Conservation (phyloP, 371 early-diverging fungal genomes). For the Actinomortierella wolfii region DNA sequence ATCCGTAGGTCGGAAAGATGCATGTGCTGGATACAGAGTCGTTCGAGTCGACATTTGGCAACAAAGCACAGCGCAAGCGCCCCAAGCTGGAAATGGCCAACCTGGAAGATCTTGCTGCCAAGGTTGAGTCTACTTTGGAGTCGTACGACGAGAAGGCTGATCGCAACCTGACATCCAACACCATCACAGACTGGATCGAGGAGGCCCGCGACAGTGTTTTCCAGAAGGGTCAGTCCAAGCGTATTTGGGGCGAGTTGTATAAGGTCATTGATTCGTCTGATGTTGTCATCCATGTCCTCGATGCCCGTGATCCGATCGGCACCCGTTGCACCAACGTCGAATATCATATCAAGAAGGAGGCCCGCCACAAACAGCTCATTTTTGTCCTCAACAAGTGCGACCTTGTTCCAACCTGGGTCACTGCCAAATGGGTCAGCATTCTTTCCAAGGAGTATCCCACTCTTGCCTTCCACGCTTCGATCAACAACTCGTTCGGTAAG, state of each 20-base stretch:
- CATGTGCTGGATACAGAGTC: conserved; percentile 94
- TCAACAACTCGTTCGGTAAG: conserved; percentile 98
- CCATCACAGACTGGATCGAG: conserved; percentile 69
- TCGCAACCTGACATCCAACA: conserved; percentile 73
- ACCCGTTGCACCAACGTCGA: conserved; percentile 96
- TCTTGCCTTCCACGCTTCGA: conserved; percentile 97
- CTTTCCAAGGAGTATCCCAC: conserved; percentile 95
- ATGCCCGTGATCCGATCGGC: conserved; percentile 98
- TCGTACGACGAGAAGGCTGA: conserved; percentile 80
- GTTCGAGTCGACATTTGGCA: conserved; percentile 91
- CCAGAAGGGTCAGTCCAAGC: conserved; percentile 95
- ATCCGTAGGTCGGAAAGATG: conserved; percentile 68
- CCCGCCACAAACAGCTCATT: conserved; percentile 96
- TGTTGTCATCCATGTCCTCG: conserved; percentile 97
- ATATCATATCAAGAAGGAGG: conserved; percentile 92
- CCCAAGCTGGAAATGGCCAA: conserved; percentile 80
- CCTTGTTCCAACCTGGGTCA: conserved; percentile 99
- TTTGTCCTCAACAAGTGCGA: conserved; percentile 99
- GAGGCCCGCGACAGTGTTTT: conserved; percentile 87
- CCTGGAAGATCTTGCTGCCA: conserved; percentile 84
- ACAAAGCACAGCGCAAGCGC: conserved; percentile 93
- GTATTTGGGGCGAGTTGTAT: conserved; percentile 99
- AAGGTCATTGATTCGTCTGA: conserved; percentile 99
- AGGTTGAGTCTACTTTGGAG: conserved; percentile 70
- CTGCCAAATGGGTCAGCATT: conserved; percentile 91